These are phyloP conservation scores for Drechslerella dactyloides DNA, from an alignment of 2,329 filamentous ascomycete species.

Conservation along the genomic window DNA sequence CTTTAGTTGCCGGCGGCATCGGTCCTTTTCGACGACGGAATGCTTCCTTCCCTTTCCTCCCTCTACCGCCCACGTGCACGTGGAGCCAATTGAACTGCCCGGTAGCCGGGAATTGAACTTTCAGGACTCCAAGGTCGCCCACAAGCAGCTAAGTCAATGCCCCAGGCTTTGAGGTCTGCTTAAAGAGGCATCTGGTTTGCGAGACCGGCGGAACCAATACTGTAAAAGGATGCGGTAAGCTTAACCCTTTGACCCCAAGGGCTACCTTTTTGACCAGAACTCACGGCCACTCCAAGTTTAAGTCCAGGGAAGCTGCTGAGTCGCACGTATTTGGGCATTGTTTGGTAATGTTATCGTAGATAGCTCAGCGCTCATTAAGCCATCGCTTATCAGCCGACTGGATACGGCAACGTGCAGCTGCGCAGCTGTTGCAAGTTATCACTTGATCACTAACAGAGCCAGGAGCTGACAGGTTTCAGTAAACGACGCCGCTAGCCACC, in stretches of 20 bases:
- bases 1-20: conserved; percentile 44
- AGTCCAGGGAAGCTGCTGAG: neutral
- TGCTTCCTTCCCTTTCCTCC: conserved; percentile 23
- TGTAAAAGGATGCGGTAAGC: no score
- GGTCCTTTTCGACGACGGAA: conserved; percentile 43
- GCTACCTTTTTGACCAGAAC: no score
- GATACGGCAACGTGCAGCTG: neutral
- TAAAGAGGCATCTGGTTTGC: no score
- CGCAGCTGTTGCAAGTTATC: neutral
- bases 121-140: neutral
- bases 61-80: conserved; percentile 35
- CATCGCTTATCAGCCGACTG: neutral
- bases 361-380: neutral
- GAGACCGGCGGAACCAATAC: no score
- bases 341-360: neutral
- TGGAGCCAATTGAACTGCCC: neutral
- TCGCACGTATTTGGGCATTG: neutral
- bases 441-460: neutral
- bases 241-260: no score
- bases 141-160: neutral
- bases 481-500: conserved; percentile 28
- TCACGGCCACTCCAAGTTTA: neutral
- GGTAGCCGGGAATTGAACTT: neutral
- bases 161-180: no score
- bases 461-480: conserved; percentile 48